These are phyloP conservation scores for Puccinia horiana DNA, from an alignment of 1,284 basidiomycete species.

Conservation along the genomic window DNA sequence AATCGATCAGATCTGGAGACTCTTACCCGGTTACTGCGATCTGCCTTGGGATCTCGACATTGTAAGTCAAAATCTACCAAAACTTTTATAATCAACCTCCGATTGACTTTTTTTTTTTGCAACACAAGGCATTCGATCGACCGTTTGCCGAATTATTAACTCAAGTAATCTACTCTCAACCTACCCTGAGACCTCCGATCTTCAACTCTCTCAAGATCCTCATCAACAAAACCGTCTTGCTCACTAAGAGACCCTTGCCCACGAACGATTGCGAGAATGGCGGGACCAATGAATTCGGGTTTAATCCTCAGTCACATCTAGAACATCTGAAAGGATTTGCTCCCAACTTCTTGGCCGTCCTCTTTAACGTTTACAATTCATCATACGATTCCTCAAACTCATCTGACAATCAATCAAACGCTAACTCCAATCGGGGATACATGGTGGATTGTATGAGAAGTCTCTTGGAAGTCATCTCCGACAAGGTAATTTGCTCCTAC, in stretches of 20 bases:
- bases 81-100: neutral
- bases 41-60: conserved; percentile 75
- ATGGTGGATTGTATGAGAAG: conserved; percentile 44
- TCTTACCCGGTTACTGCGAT: conserved; percentile 68
- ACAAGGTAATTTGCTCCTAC: no score
- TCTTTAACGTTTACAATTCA: conserved; percentile 44
- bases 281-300: conserved; percentile 26
- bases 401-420: neutral
- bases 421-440: conserved; percentile 19
- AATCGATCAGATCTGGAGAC: conserved; percentile 85
- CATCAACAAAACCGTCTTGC: conserved; percentile 70
- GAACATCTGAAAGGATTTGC: conserved; percentile 30
- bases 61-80: conserved; percentile 52
- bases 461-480: conserved; percentile 12
- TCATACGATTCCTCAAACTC: conserved; percentile 10
- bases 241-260: conserved; percentile 31
- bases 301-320: conserved; percentile 11
- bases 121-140: conserved; percentile 67
- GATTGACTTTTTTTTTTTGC: neutral
- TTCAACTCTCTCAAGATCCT: conserved; percentile 77
- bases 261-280: neutral
- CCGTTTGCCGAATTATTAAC: conserved; percentile 83
- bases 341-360: conserved; percentile 33
- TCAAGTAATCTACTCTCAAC: conserved; percentile 84
- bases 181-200: conserved; percentile 76